Conservation (phyloP, 1,284 basidiomycete genomes). For the Fomitopsis schrenkii region DNA sequence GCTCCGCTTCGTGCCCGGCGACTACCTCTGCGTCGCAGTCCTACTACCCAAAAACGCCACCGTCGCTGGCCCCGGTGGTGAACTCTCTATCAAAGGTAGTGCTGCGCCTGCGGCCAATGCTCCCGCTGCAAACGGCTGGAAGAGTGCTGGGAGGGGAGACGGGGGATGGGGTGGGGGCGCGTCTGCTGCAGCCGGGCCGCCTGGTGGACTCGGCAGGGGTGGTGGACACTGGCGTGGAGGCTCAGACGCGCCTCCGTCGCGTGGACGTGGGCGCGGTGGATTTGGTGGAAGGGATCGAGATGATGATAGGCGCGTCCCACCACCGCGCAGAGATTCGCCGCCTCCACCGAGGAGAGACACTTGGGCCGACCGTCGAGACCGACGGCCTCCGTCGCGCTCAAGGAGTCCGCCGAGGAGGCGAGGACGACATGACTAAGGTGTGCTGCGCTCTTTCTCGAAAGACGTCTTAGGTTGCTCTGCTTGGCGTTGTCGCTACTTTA, state of each 20-base stretch:
- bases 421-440: slow-evolving; percentile 24
- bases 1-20: slow-evolving; percentile 71
- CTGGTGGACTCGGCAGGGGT: slow-evolving; percentile 37
- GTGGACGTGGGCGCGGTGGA: slow-evolving; percentile 39
- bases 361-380: slow-evolving; percentile 26
- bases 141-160: slow-evolving; percentile 35
- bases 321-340: slow-evolving; percentile 30
- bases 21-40: slow-evolving; percentile 69
- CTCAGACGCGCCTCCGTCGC: slow-evolving; percentile 42
- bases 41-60: slow-evolving; percentile 64
- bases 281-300: slow-evolving; percentile 16
- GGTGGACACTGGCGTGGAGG: slow-evolving; percentile 70
- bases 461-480: neutral
- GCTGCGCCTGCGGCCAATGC: slow-evolving; percentile 18
- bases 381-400: slow-evolving; percentile 33
- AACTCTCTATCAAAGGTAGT: slow-evolving; percentile 44
- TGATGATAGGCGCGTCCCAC: slow-evolving; percentile 29
- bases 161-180: slow-evolving; percentile 42
- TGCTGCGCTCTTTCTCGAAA: neutral
- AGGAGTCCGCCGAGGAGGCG: slow-evolving; percentile 31
- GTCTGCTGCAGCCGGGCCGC: slow-evolving; percentile 28
- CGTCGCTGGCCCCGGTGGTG: slow-evolving; percentile 36
- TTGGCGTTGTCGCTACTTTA: neutral
- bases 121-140: slow-evolving; percentile 33
- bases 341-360: slow-evolving; percentile 43